phyloP scores from a whole-genome alignment of 441 rosid genomes.

The Metrosideros polymorpha region DNA sequence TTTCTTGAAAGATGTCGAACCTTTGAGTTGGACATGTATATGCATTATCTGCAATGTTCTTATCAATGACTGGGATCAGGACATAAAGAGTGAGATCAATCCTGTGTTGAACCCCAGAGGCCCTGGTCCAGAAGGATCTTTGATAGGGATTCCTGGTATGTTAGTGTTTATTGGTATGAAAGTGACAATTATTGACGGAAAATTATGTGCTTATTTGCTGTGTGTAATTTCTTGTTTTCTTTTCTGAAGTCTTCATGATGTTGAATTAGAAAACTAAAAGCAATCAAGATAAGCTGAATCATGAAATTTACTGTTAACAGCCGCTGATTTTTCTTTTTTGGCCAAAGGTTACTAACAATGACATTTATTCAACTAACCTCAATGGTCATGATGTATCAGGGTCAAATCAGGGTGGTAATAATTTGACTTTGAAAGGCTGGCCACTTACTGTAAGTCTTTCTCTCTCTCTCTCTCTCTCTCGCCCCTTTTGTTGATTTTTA shows the following conservation, averaged over 20 bases:
- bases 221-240: background rate
- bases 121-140: constrained; percentile 78
- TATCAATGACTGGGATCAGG: constrained; percentile 33
- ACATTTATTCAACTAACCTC: background rate
- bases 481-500: background rate
- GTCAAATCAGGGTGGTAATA: constrained; percentile 77
- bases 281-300: background rate
- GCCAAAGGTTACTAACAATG: background rate
- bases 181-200: background rate
- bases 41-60: background rate
- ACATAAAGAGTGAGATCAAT: constrained; percentile 78
- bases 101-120: constrained; percentile 73
- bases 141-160: constrained; percentile 38
- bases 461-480: background rate
- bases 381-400: constrained; percentile 39
- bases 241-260: background rate
- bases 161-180: background rate
- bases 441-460: constrained; percentile 67
- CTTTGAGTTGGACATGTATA: background rate
- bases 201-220: background rate
- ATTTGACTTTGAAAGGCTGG: constrained; percentile 91
- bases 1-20: constrained; percentile 18
- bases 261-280: background rate
- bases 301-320: background rate
- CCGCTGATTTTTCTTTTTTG: background rate